Evolutionary conservation across 139 green algal species (phyloP), one percentile per base, ranked within the genome.

Genomic region (Haematococcus sp.): DNA sequence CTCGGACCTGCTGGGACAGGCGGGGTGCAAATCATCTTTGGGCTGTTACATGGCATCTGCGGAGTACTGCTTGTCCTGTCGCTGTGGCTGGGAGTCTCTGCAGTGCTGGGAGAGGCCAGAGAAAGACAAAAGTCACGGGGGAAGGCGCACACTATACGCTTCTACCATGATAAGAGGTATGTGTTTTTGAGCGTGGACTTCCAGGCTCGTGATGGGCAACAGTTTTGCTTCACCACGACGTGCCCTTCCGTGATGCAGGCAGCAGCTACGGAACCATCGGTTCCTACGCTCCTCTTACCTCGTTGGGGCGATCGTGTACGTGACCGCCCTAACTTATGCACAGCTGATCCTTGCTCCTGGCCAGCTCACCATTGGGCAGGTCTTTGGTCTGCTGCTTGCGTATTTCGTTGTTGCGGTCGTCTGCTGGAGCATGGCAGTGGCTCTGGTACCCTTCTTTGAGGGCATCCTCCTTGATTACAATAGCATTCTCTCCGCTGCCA

Each of bases 381-480:
- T 58, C 46, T 27, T 63, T 68, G 76, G 76, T 1, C 63, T 82
- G 20, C 43, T 82, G 43, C 70, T 82, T 1, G 69, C 55, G 19
- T 82, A 82, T 35, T 35, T 76, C 1, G 34, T 75, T 22, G 70
- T 77, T 3, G 76, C 70, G 17, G 35, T 71, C 1, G 69, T 55
- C 0, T 71, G 66, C 52, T 79, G 77, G 77, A 63, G 44, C 49
- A 76, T 59, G 28, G 69, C 65, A 22, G 59, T 73, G 23, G 59
- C 40, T 0, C 71, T 83, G 28, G 59, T 83, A 20, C 77, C 77
- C 5, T 74, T 69, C 51, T 73, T 83, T 22, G 66, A 76, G 15
- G 75, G 63, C 32, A 28, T 70, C 0, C 59, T 83, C 16, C 61
- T 76, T 28, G 66, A 74, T 20, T 79, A 71, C 63, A 70, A 59